phyloP scores from a whole-genome alignment of 495 filamentous ascomycete genomes.

The Lasiosphaeria miniovina region DNA sequence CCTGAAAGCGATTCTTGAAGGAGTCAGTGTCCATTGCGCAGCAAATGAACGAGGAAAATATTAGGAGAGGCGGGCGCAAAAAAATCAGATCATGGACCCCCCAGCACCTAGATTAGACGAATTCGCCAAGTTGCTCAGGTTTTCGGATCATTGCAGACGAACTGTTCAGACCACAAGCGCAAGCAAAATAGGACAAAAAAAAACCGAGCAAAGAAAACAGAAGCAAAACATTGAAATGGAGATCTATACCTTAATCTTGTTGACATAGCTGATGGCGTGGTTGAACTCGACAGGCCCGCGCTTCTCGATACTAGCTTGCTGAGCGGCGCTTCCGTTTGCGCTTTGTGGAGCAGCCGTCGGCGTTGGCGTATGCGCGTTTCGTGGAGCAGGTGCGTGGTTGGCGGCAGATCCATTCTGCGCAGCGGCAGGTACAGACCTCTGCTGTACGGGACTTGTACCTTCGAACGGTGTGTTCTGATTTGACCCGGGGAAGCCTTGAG shows the following conservation, averaged over 20 bases:
- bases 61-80: background rate
- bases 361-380: constrained; percentile 53
- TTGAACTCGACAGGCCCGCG: constrained; percentile 98
- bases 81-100: constrained; percentile 17
- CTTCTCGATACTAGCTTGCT: constrained; percentile 68
- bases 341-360: constrained; percentile 38
- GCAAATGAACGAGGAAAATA: constrained; percentile 2
- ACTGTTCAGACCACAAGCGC: no score
- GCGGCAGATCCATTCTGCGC: constrained; percentile 57
- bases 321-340: constrained; percentile 41
- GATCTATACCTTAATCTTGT: constrained; percentile 88
- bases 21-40: constrained; percentile 9
- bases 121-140: background rate
- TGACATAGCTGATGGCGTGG: constrained; percentile 98
- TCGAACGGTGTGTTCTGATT: constrained; percentile 46
- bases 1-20: constrained; percentile 83
- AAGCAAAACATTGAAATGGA: no score
- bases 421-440: constrained; percentile 70
- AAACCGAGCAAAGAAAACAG: no score
- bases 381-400: constrained; percentile 36
- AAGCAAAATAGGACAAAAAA: no score
- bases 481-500: constrained; percentile 44
- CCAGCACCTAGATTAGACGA: constrained; percentile 6
- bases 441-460: constrained; percentile 64
- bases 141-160: background rate